phyloP scores from a whole-genome alignment of 2,329 filamentous ascomycete genomes.

The Calonectria fujianensis region DNA sequence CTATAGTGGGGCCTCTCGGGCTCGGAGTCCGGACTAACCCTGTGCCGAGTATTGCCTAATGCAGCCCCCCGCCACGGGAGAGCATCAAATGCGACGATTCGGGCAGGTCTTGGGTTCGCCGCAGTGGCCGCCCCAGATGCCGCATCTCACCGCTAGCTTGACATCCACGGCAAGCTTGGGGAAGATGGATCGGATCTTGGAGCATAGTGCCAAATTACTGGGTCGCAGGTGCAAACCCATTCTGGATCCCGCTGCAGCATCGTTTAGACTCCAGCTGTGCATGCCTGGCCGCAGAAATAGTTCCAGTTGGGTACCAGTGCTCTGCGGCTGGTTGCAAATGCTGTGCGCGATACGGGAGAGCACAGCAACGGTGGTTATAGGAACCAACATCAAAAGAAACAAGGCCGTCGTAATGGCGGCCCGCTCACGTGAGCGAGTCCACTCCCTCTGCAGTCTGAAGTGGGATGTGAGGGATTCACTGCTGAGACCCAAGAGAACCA shows the following conservation, averaged over 20 bases:
- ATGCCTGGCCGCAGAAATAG: conserved; percentile 3
- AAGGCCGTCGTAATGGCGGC: neutral
- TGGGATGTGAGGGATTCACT: conserved; percentile 31
- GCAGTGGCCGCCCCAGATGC: conserved; percentile 30
- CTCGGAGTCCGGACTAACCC: conserved; percentile 28
- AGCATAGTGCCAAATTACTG: conserved; percentile 19
- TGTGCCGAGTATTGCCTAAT: conserved; percentile 28
- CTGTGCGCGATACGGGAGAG: neutral
- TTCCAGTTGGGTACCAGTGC: conserved; percentile 15
- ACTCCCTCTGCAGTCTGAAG: neutral
- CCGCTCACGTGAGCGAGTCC: conserved; percentile 32
- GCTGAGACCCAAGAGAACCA: conserved; percentile 9
- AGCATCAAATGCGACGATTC: conserved; percentile 3
- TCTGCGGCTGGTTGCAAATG: neutral
- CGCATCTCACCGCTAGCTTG: conserved; percentile 29
- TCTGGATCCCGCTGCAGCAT: conserved; percentile 9
- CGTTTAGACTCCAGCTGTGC: conserved; percentile 14
- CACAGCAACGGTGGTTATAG: neutral
- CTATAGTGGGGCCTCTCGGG: neutral
- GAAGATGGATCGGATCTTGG: conserved; percentile 17
- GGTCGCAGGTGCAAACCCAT: conserved; percentile 23
- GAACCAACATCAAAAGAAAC: neutral
- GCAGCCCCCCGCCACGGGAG: neutral
- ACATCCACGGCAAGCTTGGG: conserved; percentile 2
- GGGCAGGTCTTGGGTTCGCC: conserved; percentile 24